Evolutionary conservation across 371 early-diverging fungal species (phyloP), one percentile per base, ranked within the genome.

Genomic region (Funneliformis caledonium): DNA sequence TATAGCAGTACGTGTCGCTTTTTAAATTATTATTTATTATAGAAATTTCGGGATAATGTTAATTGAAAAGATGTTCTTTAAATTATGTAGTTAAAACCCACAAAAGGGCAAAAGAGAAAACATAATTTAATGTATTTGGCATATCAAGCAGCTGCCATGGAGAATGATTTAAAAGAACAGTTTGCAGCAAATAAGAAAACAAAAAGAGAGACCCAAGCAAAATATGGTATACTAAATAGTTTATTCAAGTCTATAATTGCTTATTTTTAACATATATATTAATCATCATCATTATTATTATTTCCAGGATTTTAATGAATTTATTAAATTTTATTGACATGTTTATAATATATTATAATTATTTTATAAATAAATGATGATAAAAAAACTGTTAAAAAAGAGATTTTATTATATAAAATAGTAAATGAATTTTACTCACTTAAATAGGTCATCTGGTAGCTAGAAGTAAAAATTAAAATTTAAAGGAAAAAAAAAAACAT

Each of bases 101-200:
- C 70, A 31, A 79, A 69, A 56, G 79, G 48, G 56, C 92, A 93
- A 83, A 91, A 91, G 83, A 90, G 90, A 59, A 93, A 90, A 80
- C 92, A 94, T 86, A 95, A 95, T 73, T 90, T 94, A 81, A 91
- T 94, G 91, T 92, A 91, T 22, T 82, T 95, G 68, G 94, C 93
- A 16, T 89, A 90, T 47, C 93, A 93, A 81, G 93, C 95, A 22
- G 88, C 91, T 67, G 89, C 88, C 33, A 91, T 89, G 81, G 92
- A 91, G 81, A 85, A 87, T 42, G 88, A 88, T 65, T 74, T 95
- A 50, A 88, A 89, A 43, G 94, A 93, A 74, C 87, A 87, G 52
- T 91, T 89, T 87, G 92, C 94, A 45, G 84, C 88, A 0, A 88
- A 91, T 77, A 88, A 89, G 43, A 88, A 85, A 69, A 90, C 93